Conservation (phyloP, 148 eudicot species). For the Cornus florida region DNA sequence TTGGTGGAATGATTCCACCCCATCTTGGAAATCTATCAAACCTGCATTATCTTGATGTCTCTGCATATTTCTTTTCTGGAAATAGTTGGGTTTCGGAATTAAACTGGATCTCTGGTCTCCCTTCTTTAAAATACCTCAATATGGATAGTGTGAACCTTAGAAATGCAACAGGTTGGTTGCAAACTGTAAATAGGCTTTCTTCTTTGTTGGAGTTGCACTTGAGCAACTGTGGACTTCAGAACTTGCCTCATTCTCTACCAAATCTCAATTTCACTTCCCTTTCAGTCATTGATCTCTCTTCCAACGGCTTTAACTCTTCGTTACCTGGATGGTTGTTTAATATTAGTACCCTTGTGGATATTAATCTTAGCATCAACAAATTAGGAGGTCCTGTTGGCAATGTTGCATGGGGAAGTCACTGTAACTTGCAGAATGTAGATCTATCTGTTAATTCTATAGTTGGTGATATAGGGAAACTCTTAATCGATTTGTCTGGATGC, state of each 20-base stretch:
- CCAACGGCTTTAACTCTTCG: background rate
- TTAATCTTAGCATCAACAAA: background rate
- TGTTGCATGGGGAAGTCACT: background rate
- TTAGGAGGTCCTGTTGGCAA: background rate
- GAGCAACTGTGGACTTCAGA: background rate
- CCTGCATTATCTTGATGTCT: constrained; percentile 3
- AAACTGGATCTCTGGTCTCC: constrained; percentile 7
- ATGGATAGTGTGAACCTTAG: background rate
- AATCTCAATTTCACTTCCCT: constrained; percentile 12
- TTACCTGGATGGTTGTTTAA: constrained; percentile 12
- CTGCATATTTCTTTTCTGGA: background rate
- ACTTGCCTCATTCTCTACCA: background rate
- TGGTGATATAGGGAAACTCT: constrained; percentile 6
- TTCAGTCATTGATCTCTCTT: background rate
- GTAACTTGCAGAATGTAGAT: constrained; percentile 2
- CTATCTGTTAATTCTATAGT: background rate
- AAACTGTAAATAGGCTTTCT: background rate
- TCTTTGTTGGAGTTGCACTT: constrained; percentile 5
- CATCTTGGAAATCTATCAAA: constrained; percentile 14
- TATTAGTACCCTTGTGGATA: background rate
- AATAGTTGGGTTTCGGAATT: constrained; percentile 2
- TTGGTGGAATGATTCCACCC: constrained; percentile 8
- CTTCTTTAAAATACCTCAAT: constrained; percentile 3
- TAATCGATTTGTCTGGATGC: background rate
- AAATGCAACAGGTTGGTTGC: background rate